phyloP scores from a whole-genome alignment of 225 moss, liverwort and hornwort genomes.

The Antitrichia curtipendula region DNA sequence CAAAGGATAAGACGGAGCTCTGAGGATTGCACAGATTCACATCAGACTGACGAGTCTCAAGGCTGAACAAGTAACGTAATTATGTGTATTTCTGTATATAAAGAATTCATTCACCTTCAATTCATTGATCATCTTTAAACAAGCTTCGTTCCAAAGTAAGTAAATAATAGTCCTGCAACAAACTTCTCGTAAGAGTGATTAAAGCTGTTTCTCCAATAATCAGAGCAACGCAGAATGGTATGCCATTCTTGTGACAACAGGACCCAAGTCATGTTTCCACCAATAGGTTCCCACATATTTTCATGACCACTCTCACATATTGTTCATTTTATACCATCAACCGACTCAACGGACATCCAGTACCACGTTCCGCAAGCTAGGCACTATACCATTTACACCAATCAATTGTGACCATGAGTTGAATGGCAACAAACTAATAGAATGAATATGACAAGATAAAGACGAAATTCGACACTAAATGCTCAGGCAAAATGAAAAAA shows the following conservation, averaged over 20 bases:
- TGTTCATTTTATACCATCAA: not conserved
- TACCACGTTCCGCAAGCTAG: not conserved
- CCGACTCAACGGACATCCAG: not conserved
- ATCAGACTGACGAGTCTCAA: not conserved
- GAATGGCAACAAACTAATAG: not conserved
- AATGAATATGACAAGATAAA: not conserved
- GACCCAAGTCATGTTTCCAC: not conserved
- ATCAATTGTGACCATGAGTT: not conserved
- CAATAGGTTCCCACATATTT: not conserved
- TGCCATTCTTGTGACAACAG: not conserved
- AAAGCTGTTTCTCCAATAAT: not conserved
- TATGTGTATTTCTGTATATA: not conserved
- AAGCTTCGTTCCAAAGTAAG: not conserved
- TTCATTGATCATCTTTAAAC: slow-evolving; percentile 1
- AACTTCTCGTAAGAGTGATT: not conserved
- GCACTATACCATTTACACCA: not conserved
- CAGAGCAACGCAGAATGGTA: not conserved
- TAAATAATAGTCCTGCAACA: slow-evolving; percentile 1
- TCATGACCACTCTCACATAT: not conserved
- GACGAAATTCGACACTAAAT: not conserved
- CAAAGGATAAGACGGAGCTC: not conserved
- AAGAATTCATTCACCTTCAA: slow-evolving; percentile 7
- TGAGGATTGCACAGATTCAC: not conserved
- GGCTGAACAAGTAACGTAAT: not conserved
- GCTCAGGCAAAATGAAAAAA: not conserved